These are phyloP conservation scores for Cyberlindnera maritima DNA, from an alignment of 805 yeast genomes.

Conservation along the genomic window DNA sequence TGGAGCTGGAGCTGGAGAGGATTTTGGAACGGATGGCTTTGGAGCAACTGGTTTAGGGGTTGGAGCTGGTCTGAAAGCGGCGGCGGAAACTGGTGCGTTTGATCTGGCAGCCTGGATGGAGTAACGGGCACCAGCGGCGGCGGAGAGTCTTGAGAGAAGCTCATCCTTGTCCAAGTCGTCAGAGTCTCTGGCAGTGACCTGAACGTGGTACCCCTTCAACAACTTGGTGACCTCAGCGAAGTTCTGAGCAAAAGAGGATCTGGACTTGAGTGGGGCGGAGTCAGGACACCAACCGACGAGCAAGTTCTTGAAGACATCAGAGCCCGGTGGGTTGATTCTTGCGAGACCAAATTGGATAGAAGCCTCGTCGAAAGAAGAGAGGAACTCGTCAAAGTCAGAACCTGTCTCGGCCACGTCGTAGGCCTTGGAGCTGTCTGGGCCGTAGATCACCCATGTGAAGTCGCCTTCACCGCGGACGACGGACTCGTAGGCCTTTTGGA, in stretches of 20 bases:
- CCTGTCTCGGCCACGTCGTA: slow-evolving; percentile 49
- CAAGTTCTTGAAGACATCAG: slow-evolving; percentile 80
- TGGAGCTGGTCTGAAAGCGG: slow-evolving; percentile 30
- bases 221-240: slow-evolving; percentile 71
- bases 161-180: slow-evolving; percentile 85
- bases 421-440: slow-evolving; percentile 57
- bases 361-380: slow-evolving; percentile 80
- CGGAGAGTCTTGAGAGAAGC: slow-evolving; percentile 70
- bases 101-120: slow-evolving; percentile 51
- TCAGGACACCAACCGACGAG: slow-evolving; percentile 98
- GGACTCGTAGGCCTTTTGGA: slow-evolving; percentile 71
- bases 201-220: slow-evolving; percentile 86
- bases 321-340: slow-evolving; percentile 86
- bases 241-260: slow-evolving; percentile 74
- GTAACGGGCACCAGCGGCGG: slow-evolving; percentile 96
- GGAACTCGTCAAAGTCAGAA: slow-evolving; percentile 68
- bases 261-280: slow-evolving; percentile 77
- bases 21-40: slow-evolving; percentile 13
- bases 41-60: slow-evolving; percentile 30
- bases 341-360: slow-evolving; percentile 88
- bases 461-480: slow-evolving; percentile 76
- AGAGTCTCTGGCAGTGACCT: slow-evolving; percentile 91
- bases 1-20: slow-evolving; percentile 20
- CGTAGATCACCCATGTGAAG: slow-evolving; percentile 74
- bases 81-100: slow-evolving; percentile 29